phyloP scores from a whole-genome alignment of 1,284 basidiomycete species.

The Pseudozyma flocculosa region DNA sequence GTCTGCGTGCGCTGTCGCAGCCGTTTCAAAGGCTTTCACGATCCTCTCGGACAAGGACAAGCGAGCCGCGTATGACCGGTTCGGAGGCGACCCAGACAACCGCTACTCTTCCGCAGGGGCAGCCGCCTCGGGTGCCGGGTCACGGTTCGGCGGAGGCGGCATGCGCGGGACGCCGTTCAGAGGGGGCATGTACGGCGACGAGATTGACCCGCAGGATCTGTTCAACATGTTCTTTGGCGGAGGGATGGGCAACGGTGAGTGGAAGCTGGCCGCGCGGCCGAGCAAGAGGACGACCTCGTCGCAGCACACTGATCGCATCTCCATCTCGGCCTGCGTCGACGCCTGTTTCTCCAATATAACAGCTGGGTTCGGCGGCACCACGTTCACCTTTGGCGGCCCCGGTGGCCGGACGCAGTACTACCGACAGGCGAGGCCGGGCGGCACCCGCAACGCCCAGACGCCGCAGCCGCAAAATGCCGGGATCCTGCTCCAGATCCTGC shows the following conservation, averaged over 20 bases:
- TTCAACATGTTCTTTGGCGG: conserved; percentile 99
- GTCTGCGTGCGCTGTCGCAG: conserved; percentile 64
- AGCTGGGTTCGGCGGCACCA: conserved; percentile 34
- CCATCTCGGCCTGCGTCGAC: too few relatives aligned
- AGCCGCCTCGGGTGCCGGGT: conserved; percentile 28
- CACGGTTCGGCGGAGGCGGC: conserved; percentile 11
- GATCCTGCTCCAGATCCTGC: conserved; percentile 77
- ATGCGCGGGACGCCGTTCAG: conserved; percentile 27
- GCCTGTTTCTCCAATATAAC: conserved; percentile 1
- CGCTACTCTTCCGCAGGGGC: conserved; percentile 70
- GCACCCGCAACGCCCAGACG: conserved; percentile 51
- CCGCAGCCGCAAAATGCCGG: conserved; percentile 66
- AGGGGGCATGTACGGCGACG: conserved; percentile 63
- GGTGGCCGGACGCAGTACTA: conserved; percentile 46
- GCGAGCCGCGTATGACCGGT: conserved; percentile 81
- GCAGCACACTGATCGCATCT: too few relatives aligned
- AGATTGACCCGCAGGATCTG: conserved; percentile 90
- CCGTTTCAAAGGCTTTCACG: conserved; percentile 97
- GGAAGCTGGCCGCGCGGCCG: too few relatives aligned
- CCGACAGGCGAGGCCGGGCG: conserved; percentile 24
- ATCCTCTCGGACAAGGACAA: conserved; percentile 90
- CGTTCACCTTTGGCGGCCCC: conserved; percentile 53
- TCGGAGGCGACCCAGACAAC: conserved; percentile 82
- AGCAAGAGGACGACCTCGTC: too few relatives aligned
- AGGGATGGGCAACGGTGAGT: conserved; percentile 61